Evolutionary conservation across 805 yeast species (phyloP).

Genomic region (Metschnikowia lunata): DNA sequence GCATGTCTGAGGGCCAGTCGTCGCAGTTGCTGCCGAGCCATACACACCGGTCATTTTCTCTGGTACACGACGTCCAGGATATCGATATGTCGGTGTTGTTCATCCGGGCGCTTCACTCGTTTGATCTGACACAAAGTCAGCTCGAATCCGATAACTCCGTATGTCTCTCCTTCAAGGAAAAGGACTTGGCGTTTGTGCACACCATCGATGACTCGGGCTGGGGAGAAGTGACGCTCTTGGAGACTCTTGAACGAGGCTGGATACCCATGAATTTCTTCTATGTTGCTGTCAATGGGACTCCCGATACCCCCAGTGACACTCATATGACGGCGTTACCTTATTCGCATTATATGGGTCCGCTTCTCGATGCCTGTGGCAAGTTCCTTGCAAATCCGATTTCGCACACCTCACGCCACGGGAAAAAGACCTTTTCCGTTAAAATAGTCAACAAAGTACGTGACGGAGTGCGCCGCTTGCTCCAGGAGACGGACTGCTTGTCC

Average conservation of each 20-base stretch:
- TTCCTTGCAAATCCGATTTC: slow-evolving; percentile 63
- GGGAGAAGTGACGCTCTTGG: slow-evolving; percentile 78
- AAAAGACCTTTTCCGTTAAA: slow-evolving; percentile 51
- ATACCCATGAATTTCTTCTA: slow-evolving; percentile 79
- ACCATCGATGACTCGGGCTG: slow-evolving; percentile 78
- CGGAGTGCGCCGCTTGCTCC: slow-evolving; percentile 63
- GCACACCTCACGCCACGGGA: slow-evolving; percentile 34
- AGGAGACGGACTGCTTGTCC: slow-evolving; percentile 69
- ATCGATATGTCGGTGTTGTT: slow-evolving; percentile 50
- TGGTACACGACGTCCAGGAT: slow-evolving; percentile 37
- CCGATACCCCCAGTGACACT: slow-evolving; percentile 17
- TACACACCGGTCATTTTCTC: not conserved
- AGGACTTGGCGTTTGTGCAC: slow-evolving; percentile 73
- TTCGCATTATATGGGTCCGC: slow-evolving; percentile 45
- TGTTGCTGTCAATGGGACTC: slow-evolving; percentile 32
- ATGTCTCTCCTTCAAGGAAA: slow-evolving; percentile 65
- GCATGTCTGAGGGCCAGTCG: not conserved
- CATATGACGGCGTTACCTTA: slow-evolving; percentile 20
- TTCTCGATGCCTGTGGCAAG: slow-evolving; percentile 61
- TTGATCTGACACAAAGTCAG: slow-evolving; percentile 55
- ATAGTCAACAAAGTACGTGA: slow-evolving; percentile 64
- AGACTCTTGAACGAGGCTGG: slow-evolving; percentile 70
- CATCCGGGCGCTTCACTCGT: slow-evolving; percentile 54
- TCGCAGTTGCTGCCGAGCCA: not conserved
- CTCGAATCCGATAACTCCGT: slow-evolving; percentile 64